A percentile compares a stretch with the other conserved stretches of the same genome.
Evolutionary conservation across 1,139 yeast species (phyloP).

Genomic region (Kodamaea alishanica): DNA sequence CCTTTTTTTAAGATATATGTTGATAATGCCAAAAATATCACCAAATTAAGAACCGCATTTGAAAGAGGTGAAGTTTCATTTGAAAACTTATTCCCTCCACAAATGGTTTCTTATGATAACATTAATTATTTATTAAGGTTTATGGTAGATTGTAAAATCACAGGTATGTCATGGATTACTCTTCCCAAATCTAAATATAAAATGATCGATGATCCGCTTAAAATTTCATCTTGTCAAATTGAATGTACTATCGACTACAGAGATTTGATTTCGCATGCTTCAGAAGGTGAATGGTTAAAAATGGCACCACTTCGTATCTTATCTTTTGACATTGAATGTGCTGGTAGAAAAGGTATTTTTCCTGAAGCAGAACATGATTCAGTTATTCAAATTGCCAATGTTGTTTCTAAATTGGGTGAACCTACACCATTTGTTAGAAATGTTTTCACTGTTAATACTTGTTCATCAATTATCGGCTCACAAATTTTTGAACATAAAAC

Average conservation of each 20-base stretch:
- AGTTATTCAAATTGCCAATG: constrained; percentile 95
- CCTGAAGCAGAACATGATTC: constrained; percentile 95
- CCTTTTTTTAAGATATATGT: constrained; percentile 77
- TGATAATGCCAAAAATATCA: constrained; percentile 60
- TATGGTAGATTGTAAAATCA: constrained; percentile 88
- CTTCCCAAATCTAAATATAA: constrained; percentile 72
- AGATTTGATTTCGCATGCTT: constrained; percentile 71
- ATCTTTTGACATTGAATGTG: constrained; percentile 97
- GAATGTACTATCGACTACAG: constrained; percentile 70
- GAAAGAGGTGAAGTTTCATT: constrained; percentile 79
- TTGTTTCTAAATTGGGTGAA: constrained; percentile 80
- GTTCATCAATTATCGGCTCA: constrained; percentile 92
- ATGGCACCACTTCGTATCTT: constrained; percentile 92
- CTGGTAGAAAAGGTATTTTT: constrained; percentile 94
- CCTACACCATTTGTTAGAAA: constrained; percentile 83
- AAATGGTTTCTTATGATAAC: constrained; percentile 79
- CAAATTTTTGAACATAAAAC: constrained; percentile 73
- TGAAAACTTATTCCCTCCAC: constrained; percentile 56
- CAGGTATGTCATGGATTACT: constrained; percentile 98
- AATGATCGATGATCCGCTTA: constrained; percentile 33
- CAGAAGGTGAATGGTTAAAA: constrained; percentile 92
- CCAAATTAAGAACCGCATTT: constrained; percentile 69
- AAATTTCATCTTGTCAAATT: constrained; percentile 76
- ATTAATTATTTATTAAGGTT: constrained; percentile 79
- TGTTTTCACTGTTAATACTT: constrained; percentile 88